A percentile compares a stretch with the other conserved stretches of the same genome.
Evolutionary conservation across 345 rosid species (phyloP).

Genomic region (Leavenworthia alabamica): DNA sequence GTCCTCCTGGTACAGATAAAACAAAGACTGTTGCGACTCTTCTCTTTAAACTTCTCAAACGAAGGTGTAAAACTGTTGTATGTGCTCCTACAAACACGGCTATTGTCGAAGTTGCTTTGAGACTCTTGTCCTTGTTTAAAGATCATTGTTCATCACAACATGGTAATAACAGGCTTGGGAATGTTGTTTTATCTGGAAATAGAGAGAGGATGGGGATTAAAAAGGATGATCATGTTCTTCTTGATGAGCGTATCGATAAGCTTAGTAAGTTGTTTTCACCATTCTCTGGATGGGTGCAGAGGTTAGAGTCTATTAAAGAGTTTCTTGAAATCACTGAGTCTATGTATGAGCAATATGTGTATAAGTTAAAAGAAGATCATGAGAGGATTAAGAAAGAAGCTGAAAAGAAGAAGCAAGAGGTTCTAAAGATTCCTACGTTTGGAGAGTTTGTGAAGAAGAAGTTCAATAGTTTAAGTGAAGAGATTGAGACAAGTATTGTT

Average conservation of each 20-base stretch:
- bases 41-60: slow-evolving; percentile 26
- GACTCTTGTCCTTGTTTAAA: slow-evolving; percentile 14
- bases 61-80: slow-evolving; percentile 33
- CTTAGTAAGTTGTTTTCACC: slow-evolving; percentile 14
- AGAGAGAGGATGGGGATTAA: slow-evolving; percentile 24
- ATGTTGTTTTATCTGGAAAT: slow-evolving; percentile 35
- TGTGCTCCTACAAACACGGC: slow-evolving; percentile 51
- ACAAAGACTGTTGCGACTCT: slow-evolving; percentile 32
- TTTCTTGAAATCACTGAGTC: slow-evolving; percentile 23
- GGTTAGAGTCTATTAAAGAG: slow-evolving; percentile 11
- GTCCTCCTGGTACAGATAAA: slow-evolving; percentile 52
- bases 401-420: background rate
- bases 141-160: background rate
- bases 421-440: background rate
- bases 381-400: background rate
- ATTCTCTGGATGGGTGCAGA: slow-evolving; percentile 27
- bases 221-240: slow-evolving; percentile 16
- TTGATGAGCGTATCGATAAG: slow-evolving; percentile 24
- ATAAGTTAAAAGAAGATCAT: background rate
- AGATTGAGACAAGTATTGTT: slow-evolving; percentile 11
- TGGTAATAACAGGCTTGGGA: slow-evolving; percentile 26
- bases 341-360: background rate
- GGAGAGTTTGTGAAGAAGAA: slow-evolving; percentile 1
- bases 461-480: background rate
- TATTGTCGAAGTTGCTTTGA: slow-evolving; percentile 27